phyloP scores from a whole-genome alignment of 148 eudicot genomes.

The Camellia granthamiana region DNA sequence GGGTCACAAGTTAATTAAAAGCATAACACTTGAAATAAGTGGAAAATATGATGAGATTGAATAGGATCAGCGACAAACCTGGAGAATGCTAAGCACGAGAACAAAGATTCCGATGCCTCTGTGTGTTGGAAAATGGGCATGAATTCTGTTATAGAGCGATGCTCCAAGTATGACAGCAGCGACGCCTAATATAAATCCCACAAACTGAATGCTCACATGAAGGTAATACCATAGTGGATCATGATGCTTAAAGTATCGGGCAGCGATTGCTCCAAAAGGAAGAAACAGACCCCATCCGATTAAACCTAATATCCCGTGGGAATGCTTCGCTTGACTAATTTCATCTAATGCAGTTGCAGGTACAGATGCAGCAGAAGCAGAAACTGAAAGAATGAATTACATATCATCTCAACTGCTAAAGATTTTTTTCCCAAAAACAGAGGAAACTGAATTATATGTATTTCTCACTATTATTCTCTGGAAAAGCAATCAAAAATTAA shows the following conservation, averaged over 20 bases:
- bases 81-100: constrained; percentile 66
- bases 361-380: constrained; percentile 24
- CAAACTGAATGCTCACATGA: constrained; percentile 66
- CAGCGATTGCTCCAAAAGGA: constrained; percentile 78
- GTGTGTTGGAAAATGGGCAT: constrained; percentile 61
- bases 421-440: background rate
- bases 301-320: constrained; percentile 71
- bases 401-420: background rate
- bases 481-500: background rate
- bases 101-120: constrained; percentile 85
- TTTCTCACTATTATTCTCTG: background rate
- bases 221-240: constrained; percentile 87
- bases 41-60: background rate
- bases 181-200: constrained; percentile 67
- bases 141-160: constrained; percentile 49
- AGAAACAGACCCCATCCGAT: constrained; percentile 89
- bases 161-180: constrained; percentile 74
- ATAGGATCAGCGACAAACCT: constrained; percentile 41
- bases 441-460: background rate
- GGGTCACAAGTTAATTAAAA: background rate
- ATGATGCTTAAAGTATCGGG: constrained; percentile 67
- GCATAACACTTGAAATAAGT: background rate
- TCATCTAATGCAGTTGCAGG: background rate
- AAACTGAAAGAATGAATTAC: constrained; percentile 16
- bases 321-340: constrained; percentile 42